Conservation (phyloP, 73 alveolate species). For the Durusdinium trenchii region DNA sequence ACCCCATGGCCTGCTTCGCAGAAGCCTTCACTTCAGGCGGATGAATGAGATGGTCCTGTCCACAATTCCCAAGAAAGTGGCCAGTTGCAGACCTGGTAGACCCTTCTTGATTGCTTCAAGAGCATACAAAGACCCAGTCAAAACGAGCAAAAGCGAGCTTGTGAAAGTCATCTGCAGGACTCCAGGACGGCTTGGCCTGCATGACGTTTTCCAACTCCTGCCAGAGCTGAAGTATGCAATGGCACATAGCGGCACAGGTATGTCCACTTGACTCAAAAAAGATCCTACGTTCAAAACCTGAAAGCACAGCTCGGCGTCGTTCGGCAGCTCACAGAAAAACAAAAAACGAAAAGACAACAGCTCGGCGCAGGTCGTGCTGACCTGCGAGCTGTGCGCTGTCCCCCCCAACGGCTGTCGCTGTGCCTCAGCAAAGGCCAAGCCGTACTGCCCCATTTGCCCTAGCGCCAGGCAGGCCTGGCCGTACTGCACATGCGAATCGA, state of each 20-base stretch:
- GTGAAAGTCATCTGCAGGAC: not conserved
- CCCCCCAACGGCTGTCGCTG: too few relatives aligned
- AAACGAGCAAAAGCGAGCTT: too few relatives aligned
- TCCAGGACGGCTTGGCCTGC: not conserved
- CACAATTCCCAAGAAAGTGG: not conserved
- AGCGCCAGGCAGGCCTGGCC: conserved; percentile 64
- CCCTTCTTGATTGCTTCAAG: not conserved
- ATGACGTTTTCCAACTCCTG: conserved; percentile 68
- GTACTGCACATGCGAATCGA: too few relatives aligned
- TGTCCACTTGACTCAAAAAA: not conserved
- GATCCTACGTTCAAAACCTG: not conserved
- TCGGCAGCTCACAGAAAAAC: not conserved
- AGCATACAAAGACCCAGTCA: too few relatives aligned
- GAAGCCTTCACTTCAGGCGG: conserved; percentile 89
- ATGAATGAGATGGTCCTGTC: conserved; percentile 47
- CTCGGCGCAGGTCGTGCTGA: too few relatives aligned
- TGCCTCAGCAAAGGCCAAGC: conserved; percentile 73
- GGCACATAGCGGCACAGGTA: not conserved
- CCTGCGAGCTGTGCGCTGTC: too few relatives aligned
- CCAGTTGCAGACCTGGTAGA: not conserved
- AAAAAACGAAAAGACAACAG: too few relatives aligned
- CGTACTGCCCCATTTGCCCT: conserved; percentile 66
- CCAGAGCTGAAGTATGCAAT: not conserved
- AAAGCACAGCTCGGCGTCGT: not conserved
- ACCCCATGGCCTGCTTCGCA: conserved; percentile 61